Base-by-base conservation (phyloP, 2,329 filamentous ascomycete genomes). In the Ceratocystis cacaofunesta region DNA sequence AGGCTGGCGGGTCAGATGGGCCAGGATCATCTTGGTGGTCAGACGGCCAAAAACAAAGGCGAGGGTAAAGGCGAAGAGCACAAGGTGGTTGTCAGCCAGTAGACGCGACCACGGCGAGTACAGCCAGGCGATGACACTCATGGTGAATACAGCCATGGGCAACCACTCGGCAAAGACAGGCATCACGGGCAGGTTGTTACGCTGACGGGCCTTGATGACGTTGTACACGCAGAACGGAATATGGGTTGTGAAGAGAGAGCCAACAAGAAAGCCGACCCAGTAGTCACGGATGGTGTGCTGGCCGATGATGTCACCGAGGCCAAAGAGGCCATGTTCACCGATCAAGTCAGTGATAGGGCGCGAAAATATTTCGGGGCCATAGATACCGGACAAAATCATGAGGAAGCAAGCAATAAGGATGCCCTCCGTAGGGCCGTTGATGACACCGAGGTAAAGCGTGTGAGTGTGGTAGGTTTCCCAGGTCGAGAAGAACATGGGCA, bases 401-500 rank as follows among this genome's bases (percentile, higher is more conserved):
- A 96, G 83, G 63, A 78, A 76, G 72, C 90, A 92, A 30, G 92
- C 94, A 69, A 99, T 86, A 63, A 97, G 85, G 43, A 99, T 79
- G 22, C 94, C 94, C 78, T 99, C 94, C 43, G 94, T 99, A 1
- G 94, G 94, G 0, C 94, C 94, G 74, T 99, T 99, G 82, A 99
- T 88, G 74, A 92, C 90, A 65, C 94, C 94, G 12, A 99, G 85
- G 75, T 96, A 99, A 5, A 99, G 79, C 0, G 94, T 97, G 75
- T 99, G 94, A 4, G 94, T 96, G 76, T 99, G 94, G 75, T 96
- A 99, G 0, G 94, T 99, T 77, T 99, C 94, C 94, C 94, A 99
- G 1, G 94, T 99, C 2, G 92, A 96, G 78, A 99, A 96, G 80
- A 96, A 99, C 94, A 99, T 99, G 68, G 94, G 90, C 57, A 99